phyloP scores from a whole-genome alignment of 441 rosid species.

The Jatropha podagrica region DNA sequence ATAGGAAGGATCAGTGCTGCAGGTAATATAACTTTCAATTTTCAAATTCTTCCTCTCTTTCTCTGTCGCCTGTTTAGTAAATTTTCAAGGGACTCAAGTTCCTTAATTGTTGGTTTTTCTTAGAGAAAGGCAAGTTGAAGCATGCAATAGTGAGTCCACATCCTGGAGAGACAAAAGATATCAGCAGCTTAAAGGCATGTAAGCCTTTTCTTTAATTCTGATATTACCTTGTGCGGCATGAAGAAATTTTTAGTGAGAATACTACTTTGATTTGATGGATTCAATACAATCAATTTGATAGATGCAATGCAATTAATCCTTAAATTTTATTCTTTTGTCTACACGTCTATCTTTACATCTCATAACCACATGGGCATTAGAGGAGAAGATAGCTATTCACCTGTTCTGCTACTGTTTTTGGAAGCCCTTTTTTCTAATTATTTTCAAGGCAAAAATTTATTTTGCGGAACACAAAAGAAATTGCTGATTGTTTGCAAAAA shows the following conservation, averaged over 20 bases:
- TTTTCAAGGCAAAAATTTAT: not conserved
- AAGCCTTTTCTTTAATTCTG: not conserved
- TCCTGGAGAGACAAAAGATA: slow-evolving; percentile 78
- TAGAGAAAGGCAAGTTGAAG: slow-evolving; percentile 84
- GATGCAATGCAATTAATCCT: not conserved
- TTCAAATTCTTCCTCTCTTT: not conserved
- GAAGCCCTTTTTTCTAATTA: not conserved
- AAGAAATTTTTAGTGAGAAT: not conserved
- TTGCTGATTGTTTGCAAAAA: not conserved
- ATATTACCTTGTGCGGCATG: not conserved
- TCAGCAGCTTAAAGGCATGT: slow-evolving; percentile 74
- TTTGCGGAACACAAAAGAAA: not conserved
- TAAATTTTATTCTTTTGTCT: not conserved
- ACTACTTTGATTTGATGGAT: no score
- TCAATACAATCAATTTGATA: not conserved
- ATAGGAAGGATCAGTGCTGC: slow-evolving; percentile 79
- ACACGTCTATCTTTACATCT: not conserved
- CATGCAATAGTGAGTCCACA: slow-evolving; percentile 60
- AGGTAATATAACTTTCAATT: slow-evolving; percentile 32
- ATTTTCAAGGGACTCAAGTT: slow-evolving; percentile 3
- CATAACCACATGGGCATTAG: not conserved
- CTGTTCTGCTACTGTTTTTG: not conserved
- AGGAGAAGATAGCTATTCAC: not conserved
- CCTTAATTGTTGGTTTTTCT: slow-evolving; percentile 3
- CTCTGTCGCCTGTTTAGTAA: not conserved